Conservation (phyloP, 2,329 filamentous ascomycete species). For the Aspergillus sp. region DNA sequence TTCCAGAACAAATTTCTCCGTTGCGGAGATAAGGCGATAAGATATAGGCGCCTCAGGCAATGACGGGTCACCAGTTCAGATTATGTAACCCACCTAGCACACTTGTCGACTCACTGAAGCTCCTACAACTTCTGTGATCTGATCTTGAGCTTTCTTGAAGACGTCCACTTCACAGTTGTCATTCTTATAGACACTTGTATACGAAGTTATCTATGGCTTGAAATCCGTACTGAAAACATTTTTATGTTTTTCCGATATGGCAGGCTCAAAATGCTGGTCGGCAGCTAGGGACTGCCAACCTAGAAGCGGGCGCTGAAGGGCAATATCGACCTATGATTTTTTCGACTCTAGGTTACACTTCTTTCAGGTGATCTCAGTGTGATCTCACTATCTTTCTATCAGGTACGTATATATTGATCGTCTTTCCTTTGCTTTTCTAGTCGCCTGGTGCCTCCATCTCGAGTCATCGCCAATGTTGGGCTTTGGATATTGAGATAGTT, state of each 20-base stretch:
- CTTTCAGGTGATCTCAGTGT: not conserved
- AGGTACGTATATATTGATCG: not conserved
- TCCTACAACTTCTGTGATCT: constrained; percentile 12
- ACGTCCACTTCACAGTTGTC: constrained; percentile 10
- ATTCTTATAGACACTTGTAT: not conserved
- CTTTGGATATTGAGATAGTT: constrained; percentile 20
- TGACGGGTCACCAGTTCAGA: constrained; percentile 12
- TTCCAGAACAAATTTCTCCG: constrained; percentile 5
- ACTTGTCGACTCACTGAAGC: constrained; percentile 17
- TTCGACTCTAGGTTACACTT: not conserved
- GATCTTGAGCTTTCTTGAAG: constrained; percentile 9
- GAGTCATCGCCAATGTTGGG: constrained; percentile 12
- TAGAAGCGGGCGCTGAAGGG: not conserved
- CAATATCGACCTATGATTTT: not conserved
- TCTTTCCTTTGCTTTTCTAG: not conserved
- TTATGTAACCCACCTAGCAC: constrained; percentile 20
- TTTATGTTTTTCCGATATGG: not conserved
- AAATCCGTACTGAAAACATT: not conserved
- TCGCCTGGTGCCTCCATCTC: constrained; percentile 4
- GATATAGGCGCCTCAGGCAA: constrained; percentile 15
- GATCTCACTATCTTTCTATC: not conserved
- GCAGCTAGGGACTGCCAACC: not conserved
- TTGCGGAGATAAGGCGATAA: constrained; percentile 8
- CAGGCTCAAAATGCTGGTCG: not conserved
- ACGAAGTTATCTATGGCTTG: not conserved